Base-by-base conservation (phyloP, 805 yeast genomes). In the Lachancea sp. region DNA sequence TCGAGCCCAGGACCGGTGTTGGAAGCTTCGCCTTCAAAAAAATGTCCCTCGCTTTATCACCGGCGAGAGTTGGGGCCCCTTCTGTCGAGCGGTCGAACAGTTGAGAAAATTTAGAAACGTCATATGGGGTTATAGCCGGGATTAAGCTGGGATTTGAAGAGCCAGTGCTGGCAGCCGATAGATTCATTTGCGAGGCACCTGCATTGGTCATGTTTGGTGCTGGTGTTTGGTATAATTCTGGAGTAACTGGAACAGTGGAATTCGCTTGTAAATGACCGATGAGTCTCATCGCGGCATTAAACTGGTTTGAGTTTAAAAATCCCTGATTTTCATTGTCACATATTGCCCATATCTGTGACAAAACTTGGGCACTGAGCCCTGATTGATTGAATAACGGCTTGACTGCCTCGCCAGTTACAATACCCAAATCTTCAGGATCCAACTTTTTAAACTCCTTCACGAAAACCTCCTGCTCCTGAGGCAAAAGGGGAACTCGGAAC, bases 291-390 rank as follows among this genome's bases (percentile, higher is more conserved):
- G 97, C 96, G 39, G 78, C 74, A 46, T 83, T 76, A 63, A 92
- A 92, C 19, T 89, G 90, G 42, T 74, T 70, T 56, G 80, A 85
- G 51, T 81, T 82, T 47, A 92, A 69, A 55, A 80, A 83, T 0
- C 99, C 99, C 47, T 78, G 72, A 65, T 87, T 87, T 44, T 78
- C 80, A n/a, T 76, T 74, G 64, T 92, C 99, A n/a, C 96, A 88
- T 25, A 83, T 60, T 60, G 84, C 89, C 98, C 98, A 92, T 47
- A 92, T 80, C 62, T 88, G 92, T 8, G 96, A 95, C 25, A 92
- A 69, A 22, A 75, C 66, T 13, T 79, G 69, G 3, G 94, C 81
- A 5, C 92, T 79, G 35, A 92, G 70, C 1, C 95, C 94, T 3
- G 94, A 80, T 44, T 83, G 83, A 52, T 88, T 95, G 48, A 92